Conservation (phyloP, 441 rosid species). For the Isatis lusitanica region DNA sequence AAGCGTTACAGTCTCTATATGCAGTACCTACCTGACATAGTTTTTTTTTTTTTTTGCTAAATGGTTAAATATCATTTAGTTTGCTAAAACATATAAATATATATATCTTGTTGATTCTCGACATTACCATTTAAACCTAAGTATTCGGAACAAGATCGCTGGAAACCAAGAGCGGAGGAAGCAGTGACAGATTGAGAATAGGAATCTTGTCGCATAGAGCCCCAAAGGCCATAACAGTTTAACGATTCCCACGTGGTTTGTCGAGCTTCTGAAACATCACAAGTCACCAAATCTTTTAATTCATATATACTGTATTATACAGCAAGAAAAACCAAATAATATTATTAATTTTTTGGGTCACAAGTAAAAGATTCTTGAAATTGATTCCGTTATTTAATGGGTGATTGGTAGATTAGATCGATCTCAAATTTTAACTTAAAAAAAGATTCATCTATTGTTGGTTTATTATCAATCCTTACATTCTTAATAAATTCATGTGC, state of each 20-base stretch:
- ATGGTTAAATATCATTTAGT: too few relatives aligned
- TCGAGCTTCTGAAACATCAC: neutral
- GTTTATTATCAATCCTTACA: neutral
- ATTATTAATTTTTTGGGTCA: neutral
- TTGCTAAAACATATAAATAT: too few relatives aligned
- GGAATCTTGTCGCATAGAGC: neutral
- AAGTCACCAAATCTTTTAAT: neutral
- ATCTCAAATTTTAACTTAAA: neutral
- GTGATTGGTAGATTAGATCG: neutral
- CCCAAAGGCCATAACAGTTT: neutral
- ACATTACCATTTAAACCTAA: neutral
- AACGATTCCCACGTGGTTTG: neutral
- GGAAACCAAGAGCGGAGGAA: conserved; percentile 7
- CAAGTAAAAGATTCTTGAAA: neutral
- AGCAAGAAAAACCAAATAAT: too few relatives aligned
- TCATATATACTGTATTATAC: neutral
- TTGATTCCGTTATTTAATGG: neutral
- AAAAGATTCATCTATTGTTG: neutral
- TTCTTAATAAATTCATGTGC: too few relatives aligned
- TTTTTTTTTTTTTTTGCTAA: too few relatives aligned
- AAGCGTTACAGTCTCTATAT: too few relatives aligned
- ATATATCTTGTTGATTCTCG: neutral
- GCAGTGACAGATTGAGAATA: neutral
- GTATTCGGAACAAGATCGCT: neutral
- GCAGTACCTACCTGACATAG: too few relatives aligned